Evolutionary conservation across 2,329 filamentous ascomycete species (phyloP).

Genomic region (Alternaria postmessia): DNA sequence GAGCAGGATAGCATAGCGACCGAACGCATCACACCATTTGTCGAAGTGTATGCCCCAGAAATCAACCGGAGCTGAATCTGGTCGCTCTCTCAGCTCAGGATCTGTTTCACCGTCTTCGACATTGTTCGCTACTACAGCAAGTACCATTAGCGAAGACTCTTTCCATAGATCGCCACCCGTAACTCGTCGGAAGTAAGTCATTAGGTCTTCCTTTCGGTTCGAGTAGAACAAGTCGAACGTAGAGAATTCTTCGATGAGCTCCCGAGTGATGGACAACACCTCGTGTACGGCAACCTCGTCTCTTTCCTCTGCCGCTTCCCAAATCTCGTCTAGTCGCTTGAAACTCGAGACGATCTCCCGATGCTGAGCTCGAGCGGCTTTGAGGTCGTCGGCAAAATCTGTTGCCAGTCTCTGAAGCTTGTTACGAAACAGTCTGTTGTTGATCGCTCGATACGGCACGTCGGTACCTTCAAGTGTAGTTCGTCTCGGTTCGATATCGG

Average conservation of each 20-base stretch:
- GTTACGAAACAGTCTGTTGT: conserved; percentile 38
- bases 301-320: conserved; percentile 56
- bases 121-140: conserved; percentile 46
- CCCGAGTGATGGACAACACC: conserved; percentile 67
- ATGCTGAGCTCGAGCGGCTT: conserved; percentile 44
- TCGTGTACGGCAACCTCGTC: conserved; percentile 60
- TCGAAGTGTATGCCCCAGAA: conserved; percentile 84
- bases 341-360: conserved; percentile 52
- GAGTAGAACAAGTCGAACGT: conserved; percentile 66
- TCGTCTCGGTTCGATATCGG: conserved; percentile 17
- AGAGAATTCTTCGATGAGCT: conserved; percentile 67
- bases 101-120: conserved; percentile 43
- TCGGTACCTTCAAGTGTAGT: conserved; percentile 39
- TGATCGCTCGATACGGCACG: conserved; percentile 39
- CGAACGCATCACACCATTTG: conserved; percentile 88
- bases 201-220: conserved; percentile 56
- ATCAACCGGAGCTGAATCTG: conserved; percentile 55
- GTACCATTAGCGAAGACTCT: conserved; percentile 44
- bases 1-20: conserved; percentile 82
- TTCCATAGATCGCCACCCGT: conserved; percentile 46
- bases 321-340: conserved; percentile 56
- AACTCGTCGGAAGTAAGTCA: conserved; percentile 46
- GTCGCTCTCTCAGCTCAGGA: conserved; percentile 39
- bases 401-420: conserved; percentile 39
- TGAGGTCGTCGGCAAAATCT: conserved; percentile 53